These are phyloP conservation scores for Trichophyton simii DNA, from an alignment of 2,329 filamentous ascomycete species.

Conservation along the genomic window DNA sequence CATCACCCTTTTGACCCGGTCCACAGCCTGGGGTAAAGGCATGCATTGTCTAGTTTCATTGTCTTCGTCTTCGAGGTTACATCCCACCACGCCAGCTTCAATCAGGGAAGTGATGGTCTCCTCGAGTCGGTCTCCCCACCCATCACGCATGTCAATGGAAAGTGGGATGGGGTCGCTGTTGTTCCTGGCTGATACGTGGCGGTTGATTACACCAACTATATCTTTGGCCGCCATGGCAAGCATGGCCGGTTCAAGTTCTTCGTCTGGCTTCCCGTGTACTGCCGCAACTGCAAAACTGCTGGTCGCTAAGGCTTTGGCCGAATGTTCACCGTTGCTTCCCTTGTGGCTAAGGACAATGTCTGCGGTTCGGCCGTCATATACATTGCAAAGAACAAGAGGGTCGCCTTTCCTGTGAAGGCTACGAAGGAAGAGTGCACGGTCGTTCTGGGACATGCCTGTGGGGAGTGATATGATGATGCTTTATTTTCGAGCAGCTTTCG, in stretches of 20 bases:
- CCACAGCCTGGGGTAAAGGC: constrained; percentile 32
- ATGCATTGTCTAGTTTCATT: constrained; percentile 23
- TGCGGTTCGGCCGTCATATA: constrained; percentile 42
- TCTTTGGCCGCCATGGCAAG: constrained; percentile 37
- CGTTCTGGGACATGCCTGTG: constrained; percentile 3
- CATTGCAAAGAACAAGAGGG: constrained; percentile 43
- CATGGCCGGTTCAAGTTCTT: constrained; percentile 37
- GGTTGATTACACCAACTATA: constrained; percentile 32
- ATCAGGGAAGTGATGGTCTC: constrained; percentile 33
- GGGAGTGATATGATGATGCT: not conserved
- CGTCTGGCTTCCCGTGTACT: constrained; percentile 32
- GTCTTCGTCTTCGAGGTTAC: constrained; percentile 44
- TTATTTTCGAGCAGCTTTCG: not conserved
- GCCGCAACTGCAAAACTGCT: constrained; percentile 38
- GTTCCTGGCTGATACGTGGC: not conserved
- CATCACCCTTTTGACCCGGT: constrained; percentile 33
- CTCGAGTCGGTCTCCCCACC: constrained; percentile 37
- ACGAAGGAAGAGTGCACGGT: constrained; percentile 21
- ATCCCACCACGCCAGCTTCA: constrained; percentile 38
- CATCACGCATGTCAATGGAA: constrained; percentile 45
- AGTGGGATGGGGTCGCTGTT: constrained; percentile 27
- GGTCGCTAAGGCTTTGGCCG: constrained; percentile 33
- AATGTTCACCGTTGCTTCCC: constrained; percentile 6
- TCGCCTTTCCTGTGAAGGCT: constrained; percentile 38
- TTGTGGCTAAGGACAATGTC: constrained; percentile 27